A percentile compares a stretch with the other conserved stretches of the same genome.
Conservation (phyloP, 495 filamentous ascomycete species). For the Hypoxylon fragiforme region DNA sequence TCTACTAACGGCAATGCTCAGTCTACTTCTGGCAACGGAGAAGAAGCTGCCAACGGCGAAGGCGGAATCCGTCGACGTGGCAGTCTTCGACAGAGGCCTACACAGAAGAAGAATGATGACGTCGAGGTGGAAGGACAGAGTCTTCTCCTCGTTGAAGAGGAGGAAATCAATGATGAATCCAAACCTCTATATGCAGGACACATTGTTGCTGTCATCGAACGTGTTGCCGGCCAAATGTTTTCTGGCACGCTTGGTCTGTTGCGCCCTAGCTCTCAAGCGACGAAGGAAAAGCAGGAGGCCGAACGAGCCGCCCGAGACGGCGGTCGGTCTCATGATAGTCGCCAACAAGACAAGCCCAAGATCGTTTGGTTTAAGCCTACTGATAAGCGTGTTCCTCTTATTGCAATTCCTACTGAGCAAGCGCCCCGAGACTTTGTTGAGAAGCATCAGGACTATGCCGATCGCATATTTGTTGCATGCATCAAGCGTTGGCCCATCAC, state of each 20-base stretch:
- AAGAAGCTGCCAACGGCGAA: constrained; percentile 68
- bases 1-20: constrained; percentile 73
- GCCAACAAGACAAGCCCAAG: constrained; percentile 96
- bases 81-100: constrained; percentile 92
- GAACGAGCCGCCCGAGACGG: constrained; percentile 92
- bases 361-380: constrained; percentile 99
- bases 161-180: constrained; percentile 97
- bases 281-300: constrained; percentile 99
- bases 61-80: constrained; percentile 90
- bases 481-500: constrained; percentile 99
- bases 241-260: constrained; percentile 92
- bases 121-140: constrained; percentile 99
- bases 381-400: constrained; percentile 95
- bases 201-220: constrained; percentile 95
- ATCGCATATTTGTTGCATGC: constrained; percentile 96
- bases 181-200: constrained; percentile 97
- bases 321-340: constrained; percentile 71
- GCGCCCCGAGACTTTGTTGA: constrained; percentile 97
- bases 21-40: constrained; percentile 60
- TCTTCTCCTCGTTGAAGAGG: constrained; percentile 92
- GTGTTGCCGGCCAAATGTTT: constrained; percentile 98
- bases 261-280: constrained; percentile 96
- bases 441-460: constrained; percentile 95
- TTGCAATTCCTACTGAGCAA: constrained; percentile 97
- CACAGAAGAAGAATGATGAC: constrained; percentile 99